Conservation (phyloP, 2,329 filamentous ascomycete genomes). For the Aspergillus udagawae region DNA sequence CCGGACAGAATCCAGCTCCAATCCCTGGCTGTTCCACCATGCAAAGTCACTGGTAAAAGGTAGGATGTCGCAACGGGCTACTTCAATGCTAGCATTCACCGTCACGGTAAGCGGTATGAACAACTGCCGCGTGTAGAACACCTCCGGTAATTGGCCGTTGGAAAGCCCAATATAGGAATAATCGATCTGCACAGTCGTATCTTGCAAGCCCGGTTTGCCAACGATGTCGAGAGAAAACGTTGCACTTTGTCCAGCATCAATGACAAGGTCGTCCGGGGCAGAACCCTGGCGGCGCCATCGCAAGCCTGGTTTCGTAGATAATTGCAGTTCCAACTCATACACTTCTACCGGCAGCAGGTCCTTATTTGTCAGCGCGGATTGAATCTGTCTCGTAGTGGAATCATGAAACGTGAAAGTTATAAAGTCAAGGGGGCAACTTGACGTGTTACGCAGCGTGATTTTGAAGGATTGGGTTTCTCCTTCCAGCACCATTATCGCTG, state of each 20-base stretch:
- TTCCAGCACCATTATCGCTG: constrained; percentile 86
- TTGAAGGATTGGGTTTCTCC: constrained; percentile 77
- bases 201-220: constrained; percentile 79
- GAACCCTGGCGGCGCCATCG: constrained; percentile 49
- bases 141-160: constrained; percentile 62
- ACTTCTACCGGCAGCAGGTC: constrained; percentile 74
- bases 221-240: constrained; percentile 80
- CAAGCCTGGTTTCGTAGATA: constrained; percentile 68
- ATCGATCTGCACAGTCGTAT: constrained; percentile 75
- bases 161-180: constrained; percentile 76
- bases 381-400: constrained; percentile 74
- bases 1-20: constrained; percentile 3
- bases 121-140: constrained; percentile 81
- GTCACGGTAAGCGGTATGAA: constrained; percentile 79
- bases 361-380: constrained; percentile 69
- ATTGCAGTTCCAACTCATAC: constrained; percentile 79
- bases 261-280: constrained; percentile 52
- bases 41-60: constrained; percentile 68
- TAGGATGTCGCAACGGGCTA: constrained; percentile 73
- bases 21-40: constrained; percentile 48
- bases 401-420: constrained; percentile 86
- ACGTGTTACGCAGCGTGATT: constrained; percentile 76
- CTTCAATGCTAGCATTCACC: constrained; percentile 85
- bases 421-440: constrained; percentile 72
- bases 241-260: constrained; percentile 62